phyloP scores from a whole-genome alignment of 495 filamentous ascomycete species.

The Cercophora scortea region DNA sequence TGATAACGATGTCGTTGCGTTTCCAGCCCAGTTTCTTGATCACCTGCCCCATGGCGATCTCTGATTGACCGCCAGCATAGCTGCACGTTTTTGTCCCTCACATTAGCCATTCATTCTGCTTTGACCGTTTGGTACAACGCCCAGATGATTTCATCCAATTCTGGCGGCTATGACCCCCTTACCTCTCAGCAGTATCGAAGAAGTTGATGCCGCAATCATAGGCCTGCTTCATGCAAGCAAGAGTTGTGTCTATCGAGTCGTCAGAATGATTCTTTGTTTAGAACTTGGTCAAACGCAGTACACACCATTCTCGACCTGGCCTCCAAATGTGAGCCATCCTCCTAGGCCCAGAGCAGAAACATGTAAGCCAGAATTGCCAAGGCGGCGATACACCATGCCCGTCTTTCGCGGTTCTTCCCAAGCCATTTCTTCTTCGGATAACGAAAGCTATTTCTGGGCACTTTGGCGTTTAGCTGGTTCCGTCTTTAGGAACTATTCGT shows the following conservation, averaged over 20 bases:
- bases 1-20: constrained; percentile 63
- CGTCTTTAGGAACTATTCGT: neutral
- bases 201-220: constrained; percentile 65
- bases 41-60: constrained; percentile 50
- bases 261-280: too few species aligned
- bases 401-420: constrained; percentile 24
- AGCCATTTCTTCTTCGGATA: constrained; percentile 9
- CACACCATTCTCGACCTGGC: constrained; percentile 25
- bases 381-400: constrained; percentile 43
- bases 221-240: constrained; percentile 59
- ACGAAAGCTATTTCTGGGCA: too few species aligned
- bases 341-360: constrained; percentile 56
- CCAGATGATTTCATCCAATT: too few species aligned
- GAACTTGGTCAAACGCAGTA: too few species aligned
- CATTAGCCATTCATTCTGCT: constrained; percentile 1
- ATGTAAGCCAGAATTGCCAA: constrained; percentile 56
- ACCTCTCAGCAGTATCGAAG: constrained; percentile 37
- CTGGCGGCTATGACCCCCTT: too few species aligned
- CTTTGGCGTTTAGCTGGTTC: too few species aligned
- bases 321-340: constrained; percentile 53
- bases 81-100: constrained; percentile 9
- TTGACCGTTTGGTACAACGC: too few species aligned
- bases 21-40: constrained; percentile 55
- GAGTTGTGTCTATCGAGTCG: constrained; percentile 39
- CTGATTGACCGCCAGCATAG: constrained; percentile 44